Evolutionary conservation across 257 asterid genomes (phyloP).

Genomic region (Penstemon newberryi): DNA sequence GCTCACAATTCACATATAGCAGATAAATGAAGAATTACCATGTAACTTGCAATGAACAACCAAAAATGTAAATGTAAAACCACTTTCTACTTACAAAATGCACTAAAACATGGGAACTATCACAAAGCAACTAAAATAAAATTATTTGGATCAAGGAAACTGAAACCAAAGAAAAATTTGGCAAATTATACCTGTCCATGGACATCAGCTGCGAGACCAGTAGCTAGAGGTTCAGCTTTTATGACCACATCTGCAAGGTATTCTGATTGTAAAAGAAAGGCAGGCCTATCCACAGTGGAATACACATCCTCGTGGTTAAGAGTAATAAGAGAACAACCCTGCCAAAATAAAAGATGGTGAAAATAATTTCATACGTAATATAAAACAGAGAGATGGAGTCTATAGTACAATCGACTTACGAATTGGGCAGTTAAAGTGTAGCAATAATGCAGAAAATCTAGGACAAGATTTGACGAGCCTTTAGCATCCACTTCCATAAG

Average conservation of each 20-base stretch:
- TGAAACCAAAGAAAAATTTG: neutral
- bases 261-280: constrained; percentile 64
- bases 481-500: constrained; percentile 82
- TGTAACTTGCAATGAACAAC: no score
- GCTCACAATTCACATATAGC: no score
- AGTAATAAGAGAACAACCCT: constrained; percentile 71
- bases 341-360: constrained; percentile 23
- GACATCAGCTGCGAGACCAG: constrained; percentile 89
- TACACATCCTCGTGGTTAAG: constrained; percentile 85
- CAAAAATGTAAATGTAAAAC: neutral
- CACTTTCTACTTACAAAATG: neutral
- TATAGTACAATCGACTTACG: constrained; percentile 44
- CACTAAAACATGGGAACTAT: neutral
- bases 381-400: constrained; percentile 6
- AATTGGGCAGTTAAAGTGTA: constrained; percentile 64
- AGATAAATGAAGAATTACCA: no score
- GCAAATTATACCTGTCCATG: constrained; percentile 82
- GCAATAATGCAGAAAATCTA: constrained; percentile 85
- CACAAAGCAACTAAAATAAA: neutral
- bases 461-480: constrained; percentile 64
- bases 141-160: neutral
- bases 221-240: constrained; percentile 85
- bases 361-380: constrained; percentile 15
- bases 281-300: constrained; percentile 49
- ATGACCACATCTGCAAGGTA: constrained; percentile 69